These are phyloP conservation scores for Acer campestre DNA, from an alignment of 345 rosid genomes.

Conservation along the genomic window DNA sequence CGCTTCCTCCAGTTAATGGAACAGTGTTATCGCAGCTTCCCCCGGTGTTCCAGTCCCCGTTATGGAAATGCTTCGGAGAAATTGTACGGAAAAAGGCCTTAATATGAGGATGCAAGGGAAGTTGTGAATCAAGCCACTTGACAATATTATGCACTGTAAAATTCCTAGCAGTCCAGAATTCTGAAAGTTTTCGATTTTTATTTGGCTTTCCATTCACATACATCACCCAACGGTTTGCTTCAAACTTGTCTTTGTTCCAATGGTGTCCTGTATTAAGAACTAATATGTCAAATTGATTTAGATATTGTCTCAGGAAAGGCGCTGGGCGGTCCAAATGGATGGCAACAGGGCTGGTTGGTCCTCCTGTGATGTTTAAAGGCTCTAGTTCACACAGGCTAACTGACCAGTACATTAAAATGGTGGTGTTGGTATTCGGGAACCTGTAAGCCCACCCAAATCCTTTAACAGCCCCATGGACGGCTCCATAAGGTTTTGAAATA, in stretches of 20 bases:
- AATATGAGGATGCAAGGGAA: conserved; percentile 34
- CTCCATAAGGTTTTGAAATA: conserved; percentile 38
- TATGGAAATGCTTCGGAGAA: conserved; percentile 51
- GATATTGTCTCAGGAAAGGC: conserved; percentile 37
- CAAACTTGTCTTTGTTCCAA: conserved; percentile 55
- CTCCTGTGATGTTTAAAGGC: conserved; percentile 33
- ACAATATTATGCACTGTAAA: conserved; percentile 48
- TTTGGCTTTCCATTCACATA: conserved; percentile 45
- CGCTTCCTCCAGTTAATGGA: conserved; percentile 48
- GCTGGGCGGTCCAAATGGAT: conserved; percentile 68
- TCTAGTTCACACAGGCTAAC: conserved; percentile 51
- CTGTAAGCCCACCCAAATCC: conserved; percentile 37
- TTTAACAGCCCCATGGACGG: conserved; percentile 44
- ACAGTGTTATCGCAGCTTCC: conserved; percentile 46
- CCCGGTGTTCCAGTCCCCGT: conserved; percentile 56
- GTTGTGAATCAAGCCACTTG: conserved; percentile 51
- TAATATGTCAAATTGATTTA: conserved; percentile 40
- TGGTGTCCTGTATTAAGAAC: conserved; percentile 64
- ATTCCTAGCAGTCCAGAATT: conserved; percentile 43
- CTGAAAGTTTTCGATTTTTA: conserved; percentile 29
- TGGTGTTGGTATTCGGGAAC: conserved; percentile 54
- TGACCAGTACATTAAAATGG: conserved; percentile 59
- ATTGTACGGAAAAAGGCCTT: conserved; percentile 49
- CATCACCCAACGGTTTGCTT: conserved; percentile 50
- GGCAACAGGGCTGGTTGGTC: conserved; percentile 38